These are phyloP conservation scores for Zymoseptoria brevis DNA, from an alignment of 2,329 filamentous ascomycete species.

Conservation along the genomic window DNA sequence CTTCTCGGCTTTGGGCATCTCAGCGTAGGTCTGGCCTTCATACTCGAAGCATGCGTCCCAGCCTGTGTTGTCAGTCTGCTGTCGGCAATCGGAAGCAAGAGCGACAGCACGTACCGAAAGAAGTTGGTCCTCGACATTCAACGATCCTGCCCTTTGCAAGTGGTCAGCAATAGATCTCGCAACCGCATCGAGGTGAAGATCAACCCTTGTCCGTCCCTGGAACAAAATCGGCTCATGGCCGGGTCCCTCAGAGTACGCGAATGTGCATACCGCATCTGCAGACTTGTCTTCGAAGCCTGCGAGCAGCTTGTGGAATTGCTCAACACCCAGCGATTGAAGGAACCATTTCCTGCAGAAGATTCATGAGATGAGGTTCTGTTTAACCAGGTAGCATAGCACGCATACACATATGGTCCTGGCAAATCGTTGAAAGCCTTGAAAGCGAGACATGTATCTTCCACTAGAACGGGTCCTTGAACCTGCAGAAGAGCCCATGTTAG, in stretches of 20 bases:
- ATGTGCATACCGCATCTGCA: constrained; percentile 90
- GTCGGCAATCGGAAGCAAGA: background rate
- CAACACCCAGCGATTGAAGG: constrained; percentile 69
- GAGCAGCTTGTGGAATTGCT: constrained; percentile 83
- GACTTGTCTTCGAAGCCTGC: constrained; percentile 84
- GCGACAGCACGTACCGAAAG: constrained; percentile 61
- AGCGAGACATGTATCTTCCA: constrained; percentile 92
- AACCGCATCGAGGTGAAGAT: constrained; percentile 21
- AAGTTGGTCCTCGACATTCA: constrained; percentile 65
- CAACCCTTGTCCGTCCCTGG: constrained; percentile 76
- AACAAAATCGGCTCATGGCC: constrained; percentile 79
- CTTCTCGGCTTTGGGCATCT: constrained; percentile 84
- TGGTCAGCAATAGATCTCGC: constrained; percentile 6
- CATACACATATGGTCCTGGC: constrained; percentile 91
- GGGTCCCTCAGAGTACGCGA: constrained; percentile 81
- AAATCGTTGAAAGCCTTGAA: constrained; percentile 87
- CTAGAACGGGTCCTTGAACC: constrained; percentile 80
- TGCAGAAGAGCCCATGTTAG: constrained; percentile 29
- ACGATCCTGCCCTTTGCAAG: constrained; percentile 65
- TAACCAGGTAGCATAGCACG: constrained; percentile 9
- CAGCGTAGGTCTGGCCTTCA: constrained; percentile 82
- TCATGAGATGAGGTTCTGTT: background rate
- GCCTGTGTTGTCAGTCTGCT: constrained; percentile 44
- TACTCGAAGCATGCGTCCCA: constrained; percentile 98
- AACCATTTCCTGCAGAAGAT: constrained; percentile 73